Evolutionary conservation across 2,329 filamentous ascomycete species (phyloP).

Genomic region (Moelleriella libera): DNA sequence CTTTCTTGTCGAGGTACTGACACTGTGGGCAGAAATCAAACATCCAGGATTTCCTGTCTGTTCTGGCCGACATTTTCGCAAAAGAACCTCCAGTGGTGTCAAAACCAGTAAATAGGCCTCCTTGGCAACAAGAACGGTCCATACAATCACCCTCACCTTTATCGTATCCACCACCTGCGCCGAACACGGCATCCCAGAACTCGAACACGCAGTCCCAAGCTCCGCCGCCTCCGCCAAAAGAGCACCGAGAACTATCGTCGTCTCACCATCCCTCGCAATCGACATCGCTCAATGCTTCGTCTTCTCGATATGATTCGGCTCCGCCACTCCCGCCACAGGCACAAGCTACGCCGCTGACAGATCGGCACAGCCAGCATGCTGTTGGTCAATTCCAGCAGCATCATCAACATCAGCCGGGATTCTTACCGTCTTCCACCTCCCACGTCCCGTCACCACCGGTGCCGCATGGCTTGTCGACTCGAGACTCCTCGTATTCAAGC

Average conservation of each 20-base stretch:
- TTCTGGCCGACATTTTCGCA: conserved; percentile 76
- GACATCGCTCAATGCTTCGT: conserved; percentile 11
- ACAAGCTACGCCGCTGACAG: conserved; percentile 1
- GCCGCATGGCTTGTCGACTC: conserved; percentile 1
- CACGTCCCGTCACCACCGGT: neutral
- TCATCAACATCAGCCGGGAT: conserved; percentile 5
- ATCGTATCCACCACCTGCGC: conserved; percentile 55
- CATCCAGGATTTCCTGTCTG: conserved; percentile 66
- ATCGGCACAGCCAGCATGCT: conserved; percentile 4
- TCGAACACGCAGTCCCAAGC: conserved; percentile 26
- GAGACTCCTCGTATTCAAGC: neutral
- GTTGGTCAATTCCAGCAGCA: conserved; percentile 6
- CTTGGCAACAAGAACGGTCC: conserved; percentile 12
- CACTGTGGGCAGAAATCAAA: conserved; percentile 53
- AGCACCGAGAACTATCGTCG: conserved; percentile 13
- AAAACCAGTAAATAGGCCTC: conserved; percentile 38
- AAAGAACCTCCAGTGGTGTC: conserved; percentile 89
- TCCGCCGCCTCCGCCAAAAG: conserved; percentile 37
- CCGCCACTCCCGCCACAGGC: conserved; percentile 27
- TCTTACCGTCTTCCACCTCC: neutral
- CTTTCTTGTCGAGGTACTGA: neutral
- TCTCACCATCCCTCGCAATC: conserved; percentile 13
- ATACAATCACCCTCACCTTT: conserved; percentile 35
- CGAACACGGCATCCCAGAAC: conserved; percentile 19
- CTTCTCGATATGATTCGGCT: conserved; percentile 30